A percentile compares a stretch with the other conserved stretches of the same genome.
Evolutionary conservation across 192 early-diverging fungal species (phyloP).

Genomic region (Glomus cerebriforme): DNA sequence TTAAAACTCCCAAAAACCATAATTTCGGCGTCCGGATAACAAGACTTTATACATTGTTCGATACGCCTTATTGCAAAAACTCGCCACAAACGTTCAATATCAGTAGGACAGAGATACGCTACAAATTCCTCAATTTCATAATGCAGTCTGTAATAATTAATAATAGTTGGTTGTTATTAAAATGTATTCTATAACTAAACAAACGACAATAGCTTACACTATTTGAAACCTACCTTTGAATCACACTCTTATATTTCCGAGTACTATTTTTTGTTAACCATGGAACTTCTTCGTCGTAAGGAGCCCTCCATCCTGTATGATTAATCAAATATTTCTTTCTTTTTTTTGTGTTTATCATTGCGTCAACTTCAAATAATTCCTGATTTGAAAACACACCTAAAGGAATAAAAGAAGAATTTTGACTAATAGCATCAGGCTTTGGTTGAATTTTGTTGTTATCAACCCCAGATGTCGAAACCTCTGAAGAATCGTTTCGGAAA

Average conservation of each 20-base stretch:
- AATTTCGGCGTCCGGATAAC: conserved; percentile 48
- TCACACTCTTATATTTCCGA: not conserved
- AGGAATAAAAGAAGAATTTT: not conserved
- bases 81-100: conserved; percentile 79
- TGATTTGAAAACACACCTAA: not conserved
- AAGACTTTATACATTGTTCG: conserved; percentile 44
- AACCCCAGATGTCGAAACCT: not conserved
- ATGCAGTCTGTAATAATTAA: conserved; percentile 29
- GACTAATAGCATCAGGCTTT: not conserved
- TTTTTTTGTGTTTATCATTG: not conserved
- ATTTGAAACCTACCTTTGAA: too few relatives aligned
- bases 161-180: not conserved
- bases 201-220: too few relatives aligned
- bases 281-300: not conserved
- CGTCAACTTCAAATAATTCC: not conserved
- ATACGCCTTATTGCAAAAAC: conserved; percentile 68
- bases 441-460: not conserved
- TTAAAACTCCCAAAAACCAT: conserved; percentile 87
- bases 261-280: not conserved
- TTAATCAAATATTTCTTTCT: not conserved
- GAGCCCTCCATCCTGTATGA: not conserved
- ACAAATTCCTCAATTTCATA: conserved; percentile 79
- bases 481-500: not conserved
- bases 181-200: not conserved
- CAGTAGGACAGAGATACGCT: conserved; percentile 78